Evolutionary conservation across 257 asterid species (phyloP).

Genomic region (Coffea eugenioides): DNA sequence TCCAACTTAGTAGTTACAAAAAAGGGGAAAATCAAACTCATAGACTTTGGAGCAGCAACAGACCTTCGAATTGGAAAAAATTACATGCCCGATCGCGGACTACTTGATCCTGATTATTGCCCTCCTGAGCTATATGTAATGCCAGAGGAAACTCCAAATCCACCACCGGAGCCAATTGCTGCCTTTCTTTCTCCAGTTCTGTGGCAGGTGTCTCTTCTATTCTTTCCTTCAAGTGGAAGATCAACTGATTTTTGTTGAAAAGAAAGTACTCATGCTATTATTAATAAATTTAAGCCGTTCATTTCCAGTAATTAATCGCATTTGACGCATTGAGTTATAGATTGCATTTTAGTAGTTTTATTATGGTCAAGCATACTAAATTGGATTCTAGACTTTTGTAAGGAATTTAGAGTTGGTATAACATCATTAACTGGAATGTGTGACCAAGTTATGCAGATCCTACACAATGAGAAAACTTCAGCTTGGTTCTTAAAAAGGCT

Average conservation of each 20-base stretch:
- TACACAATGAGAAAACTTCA: no score
- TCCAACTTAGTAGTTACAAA: constrained; percentile 93
- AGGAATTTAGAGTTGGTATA: background rate
- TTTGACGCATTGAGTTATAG: background rate
- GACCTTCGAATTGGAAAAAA: constrained; percentile 95
- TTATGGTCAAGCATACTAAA: background rate
- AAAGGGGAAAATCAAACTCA: constrained; percentile 82
- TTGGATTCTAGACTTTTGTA: background rate
- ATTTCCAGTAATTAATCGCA: background rate
- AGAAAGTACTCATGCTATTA: background rate
- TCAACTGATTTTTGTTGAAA: background rate
- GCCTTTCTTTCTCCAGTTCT: constrained; percentile 86
- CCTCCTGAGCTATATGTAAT: constrained; percentile 97
- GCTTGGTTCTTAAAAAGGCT: no score
- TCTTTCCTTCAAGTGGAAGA: background rate
- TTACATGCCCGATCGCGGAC: constrained; percentile 69
- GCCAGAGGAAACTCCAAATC: constrained; percentile 97
- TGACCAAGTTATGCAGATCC: background rate
- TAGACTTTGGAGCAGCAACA: constrained; percentile 97
- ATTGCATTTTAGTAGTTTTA: background rate
- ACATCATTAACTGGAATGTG: background rate
- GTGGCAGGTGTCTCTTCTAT: constrained; percentile 64
- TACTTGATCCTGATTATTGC: constrained; percentile 93
- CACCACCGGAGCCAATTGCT: constrained; percentile 97
- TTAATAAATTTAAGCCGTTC: background rate